Base-by-base conservation (phyloP, 2,329 filamentous ascomycete genomes). In the Fusarium sp. region DNA sequence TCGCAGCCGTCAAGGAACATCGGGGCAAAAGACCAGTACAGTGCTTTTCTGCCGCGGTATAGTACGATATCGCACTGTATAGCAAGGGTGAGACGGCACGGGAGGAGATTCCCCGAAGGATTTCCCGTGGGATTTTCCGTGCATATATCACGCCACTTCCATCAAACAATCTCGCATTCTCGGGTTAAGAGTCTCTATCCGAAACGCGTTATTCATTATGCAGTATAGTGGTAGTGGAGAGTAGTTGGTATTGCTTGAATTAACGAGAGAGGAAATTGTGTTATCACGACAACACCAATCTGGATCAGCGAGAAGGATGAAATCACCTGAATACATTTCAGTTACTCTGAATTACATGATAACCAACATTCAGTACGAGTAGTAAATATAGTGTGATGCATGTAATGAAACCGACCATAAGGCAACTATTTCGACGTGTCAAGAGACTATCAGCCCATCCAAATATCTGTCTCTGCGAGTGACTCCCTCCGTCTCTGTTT, bases 371-470 rank as follows among this genome's bases (percentile, higher is more conserved):
- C n/a, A n/a, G n/a, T n/a, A n/a, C n/a, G n/a, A n/a, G n/a, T n/a
- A n/a, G n/a, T n/a, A n/a, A n/a, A 21, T 3, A 3, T 0, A 16
- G 11, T 2, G 1, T 30, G 12, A 21, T 21, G 5, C 6, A 10
- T 3, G 2, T 30, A 28, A 15, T 10, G 4, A 28, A 21, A 7
- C 0, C 13, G 7, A 30, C 13, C 6, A 47, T 11, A 3, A 10
- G 13, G 44, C 3, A 8, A 16, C 8, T 28, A 7, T 7, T 11
- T 6, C 2, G n/a, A 19, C 10, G 3, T 12, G 3, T 13, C 15
- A 3, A 23, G 13, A 4, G 4, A 9, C 13, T n/a, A 1, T 53
- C 9, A 38, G 4, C 37, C 40, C 53, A 57, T 53, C 53, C 38
- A 33, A 19, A 50, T 32, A 23, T 38, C 54, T 32, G 57, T 32